Conservation (phyloP, 2,329 filamentous ascomycete genomes). For the Colletotrichum acutatum region DNA sequence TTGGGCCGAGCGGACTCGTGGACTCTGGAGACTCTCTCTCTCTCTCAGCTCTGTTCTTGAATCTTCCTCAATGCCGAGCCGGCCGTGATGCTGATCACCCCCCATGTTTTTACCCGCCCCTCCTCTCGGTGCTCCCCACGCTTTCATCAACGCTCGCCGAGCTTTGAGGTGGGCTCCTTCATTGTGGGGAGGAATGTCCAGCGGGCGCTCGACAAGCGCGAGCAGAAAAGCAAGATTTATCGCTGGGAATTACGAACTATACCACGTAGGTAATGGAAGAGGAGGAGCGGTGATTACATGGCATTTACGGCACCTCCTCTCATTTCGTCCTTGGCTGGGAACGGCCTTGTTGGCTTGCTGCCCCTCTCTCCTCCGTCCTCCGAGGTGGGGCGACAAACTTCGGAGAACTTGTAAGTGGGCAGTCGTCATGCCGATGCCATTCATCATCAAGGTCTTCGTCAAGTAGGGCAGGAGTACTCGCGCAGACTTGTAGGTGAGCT, state of each 20-base stretch:
- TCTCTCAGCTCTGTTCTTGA: too few species aligned
- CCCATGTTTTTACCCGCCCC: background rate
- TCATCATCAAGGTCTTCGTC: background rate
- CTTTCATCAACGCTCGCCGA: background rate
- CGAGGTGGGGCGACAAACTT: background rate
- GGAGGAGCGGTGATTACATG: background rate
- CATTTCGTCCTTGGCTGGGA: slow-evolving; percentile 20
- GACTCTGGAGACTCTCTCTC: too few species aligned
- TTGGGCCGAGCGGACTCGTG: background rate
- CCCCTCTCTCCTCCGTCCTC: background rate
- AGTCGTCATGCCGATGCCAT: background rate
- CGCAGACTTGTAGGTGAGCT: background rate
- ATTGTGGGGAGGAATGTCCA: too few species aligned
- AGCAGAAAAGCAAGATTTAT: background rate
- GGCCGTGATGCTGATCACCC: slow-evolving; percentile 5
- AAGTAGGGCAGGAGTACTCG: too few species aligned
- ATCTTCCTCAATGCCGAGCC: slow-evolving; percentile 3
- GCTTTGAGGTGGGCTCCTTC: too few species aligned
- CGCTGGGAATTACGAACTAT: background rate
- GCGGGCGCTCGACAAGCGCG: background rate
- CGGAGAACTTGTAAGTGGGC: background rate
- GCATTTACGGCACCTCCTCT: slow-evolving; percentile 31
- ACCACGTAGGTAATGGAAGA: background rate
- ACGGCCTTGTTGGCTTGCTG: background rate
- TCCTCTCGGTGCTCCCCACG: background rate